phyloP scores from a whole-genome alignment of 768 basidiomycete species.

The Cytidiella melzeri region DNA sequence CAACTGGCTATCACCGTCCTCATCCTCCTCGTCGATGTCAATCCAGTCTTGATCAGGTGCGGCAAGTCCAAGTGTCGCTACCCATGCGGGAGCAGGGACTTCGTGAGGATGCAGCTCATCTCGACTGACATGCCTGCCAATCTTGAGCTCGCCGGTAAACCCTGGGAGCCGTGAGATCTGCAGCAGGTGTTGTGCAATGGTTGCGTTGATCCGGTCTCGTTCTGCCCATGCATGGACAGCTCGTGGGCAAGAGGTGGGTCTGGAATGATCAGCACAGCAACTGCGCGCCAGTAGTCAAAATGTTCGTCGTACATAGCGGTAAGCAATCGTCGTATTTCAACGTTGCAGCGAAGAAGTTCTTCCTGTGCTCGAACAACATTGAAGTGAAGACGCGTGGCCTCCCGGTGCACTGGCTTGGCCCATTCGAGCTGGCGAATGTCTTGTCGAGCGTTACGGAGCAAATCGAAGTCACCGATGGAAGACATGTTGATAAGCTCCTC shows the following conservation, averaged over 20 bases:
- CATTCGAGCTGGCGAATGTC: slow-evolving; percentile 21
- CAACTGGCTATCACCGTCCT: no score
- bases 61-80: no score
- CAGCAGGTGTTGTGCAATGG: neutral
- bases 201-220: slow-evolving; percentile 1
- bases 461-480: slow-evolving; percentile 24
- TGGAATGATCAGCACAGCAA: neutral
- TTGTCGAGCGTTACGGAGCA: slow-evolving; percentile 29
- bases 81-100: no score
- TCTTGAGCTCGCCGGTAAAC: slow-evolving; percentile 1
- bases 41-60: no score
- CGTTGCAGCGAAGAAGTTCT: no score
- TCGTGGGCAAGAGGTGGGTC: slow-evolving; percentile 9
- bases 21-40: no score
- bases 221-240: slow-evolving; percentile 1
- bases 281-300: slow-evolving; percentile 4
- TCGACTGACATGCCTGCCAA: slow-evolving; percentile 2
- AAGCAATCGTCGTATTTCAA: slow-evolving; percentile 26
- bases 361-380: slow-evolving; percentile 24
- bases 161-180: slow-evolving; percentile 1
- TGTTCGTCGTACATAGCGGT: slow-evolving; percentile 25
- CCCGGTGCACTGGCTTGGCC: slow-evolving; percentile 33
- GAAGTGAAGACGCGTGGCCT: slow-evolving; percentile 24
- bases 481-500: slow-evolving; percentile 11
- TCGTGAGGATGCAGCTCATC: no score